phyloP scores from a whole-genome alignment of 257 asterid species.

The Ehretia macrophylla region DNA sequence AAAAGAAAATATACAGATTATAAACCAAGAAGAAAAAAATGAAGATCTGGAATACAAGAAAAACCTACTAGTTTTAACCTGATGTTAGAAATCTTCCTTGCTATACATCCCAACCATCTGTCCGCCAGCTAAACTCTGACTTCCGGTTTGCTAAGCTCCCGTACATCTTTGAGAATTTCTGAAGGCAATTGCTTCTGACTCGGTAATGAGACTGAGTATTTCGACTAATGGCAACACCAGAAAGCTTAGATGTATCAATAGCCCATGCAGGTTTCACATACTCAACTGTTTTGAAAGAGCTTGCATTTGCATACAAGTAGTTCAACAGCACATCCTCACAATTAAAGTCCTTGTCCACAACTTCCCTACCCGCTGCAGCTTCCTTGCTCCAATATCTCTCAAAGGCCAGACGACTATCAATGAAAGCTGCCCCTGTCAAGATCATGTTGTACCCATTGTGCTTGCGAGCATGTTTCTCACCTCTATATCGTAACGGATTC shows the following conservation, averaged over 20 bases:
- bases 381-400: slow-evolving; percentile 76
- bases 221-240: slow-evolving; percentile 79
- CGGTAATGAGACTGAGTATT: slow-evolving; percentile 67
- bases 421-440: slow-evolving; percentile 89
- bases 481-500: slow-evolving; percentile 44
- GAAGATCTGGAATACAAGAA: slow-evolving; percentile 1
- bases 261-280: slow-evolving; percentile 74
- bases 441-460: slow-evolving; percentile 84
- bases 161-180: slow-evolving; percentile 53
- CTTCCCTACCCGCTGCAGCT: slow-evolving; percentile 48
- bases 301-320: slow-evolving; percentile 73
- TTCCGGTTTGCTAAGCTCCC: slow-evolving; percentile 60
- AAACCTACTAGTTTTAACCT: slow-evolving; percentile 11
- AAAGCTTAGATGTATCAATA: slow-evolving; percentile 72
- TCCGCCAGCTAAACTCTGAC: slow-evolving; percentile 55
- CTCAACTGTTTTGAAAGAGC: slow-evolving; percentile 58
- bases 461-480: slow-evolving; percentile 72
- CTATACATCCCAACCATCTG: slow-evolving; percentile 98
- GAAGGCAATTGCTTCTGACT: slow-evolving; percentile 57
- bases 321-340: slow-evolving; percentile 95
- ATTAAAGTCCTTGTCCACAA: slow-evolving; percentile 65
- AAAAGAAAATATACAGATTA: neutral
- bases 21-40: neutral
- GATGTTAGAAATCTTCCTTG: slow-evolving; percentile 13
- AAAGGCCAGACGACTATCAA: slow-evolving; percentile 54